Evolutionary conservation across 495 filamentous ascomycete species (phyloP), one percentile per base, ranked within the genome.

Genomic region (Ramalina peruviana): DNA sequence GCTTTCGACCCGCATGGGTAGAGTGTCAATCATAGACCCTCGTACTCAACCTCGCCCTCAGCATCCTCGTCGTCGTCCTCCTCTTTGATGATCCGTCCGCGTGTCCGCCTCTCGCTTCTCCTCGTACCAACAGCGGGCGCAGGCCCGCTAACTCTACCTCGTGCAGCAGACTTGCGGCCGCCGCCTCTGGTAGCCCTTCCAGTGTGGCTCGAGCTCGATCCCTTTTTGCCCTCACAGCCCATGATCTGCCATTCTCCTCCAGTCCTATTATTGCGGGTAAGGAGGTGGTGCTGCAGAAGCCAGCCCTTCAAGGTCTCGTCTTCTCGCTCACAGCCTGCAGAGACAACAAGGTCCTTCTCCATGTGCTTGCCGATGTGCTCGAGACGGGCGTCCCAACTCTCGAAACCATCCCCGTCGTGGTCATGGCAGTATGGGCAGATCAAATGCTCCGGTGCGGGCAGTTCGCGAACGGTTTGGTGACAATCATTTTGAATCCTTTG

Each of bases 351-450:
- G 4, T 48, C 49, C 38, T 57, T 57, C 54, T 60, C 58, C 12
- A 60, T 38, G 48, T 60, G 88, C 43, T 80, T 78, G 0, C 85
- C 90, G 10, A 95, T 82, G 63, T 97, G 90, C 63, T 97, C 90
- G 79, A 95, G 86, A 19, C 88, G 72, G 41, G 79, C 71, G 49
- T 94, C 85, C 88, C 88, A 96, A 25, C 74, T 79, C 3, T 66
- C 61, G 56, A 95, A 97, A 6, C 55, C 50, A 33, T 60, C 36
- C 0, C 47, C 33, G 6, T 50, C 46, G 26, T 15, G 5, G 25
- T 27, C 45, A 13, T 9, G 42, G 7, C 30, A 33, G 12, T 45
- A 25, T 21, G 17, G 17, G 17, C 17, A 45, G 17, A 16, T n/a
- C 42, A 25, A 19, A 15, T 2, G 15, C 5, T 21, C 17, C 16